Evolutionary conservation across 2,329 filamentous ascomycete species (phyloP).

Genomic region (Cercospora brassicicola): DNA sequence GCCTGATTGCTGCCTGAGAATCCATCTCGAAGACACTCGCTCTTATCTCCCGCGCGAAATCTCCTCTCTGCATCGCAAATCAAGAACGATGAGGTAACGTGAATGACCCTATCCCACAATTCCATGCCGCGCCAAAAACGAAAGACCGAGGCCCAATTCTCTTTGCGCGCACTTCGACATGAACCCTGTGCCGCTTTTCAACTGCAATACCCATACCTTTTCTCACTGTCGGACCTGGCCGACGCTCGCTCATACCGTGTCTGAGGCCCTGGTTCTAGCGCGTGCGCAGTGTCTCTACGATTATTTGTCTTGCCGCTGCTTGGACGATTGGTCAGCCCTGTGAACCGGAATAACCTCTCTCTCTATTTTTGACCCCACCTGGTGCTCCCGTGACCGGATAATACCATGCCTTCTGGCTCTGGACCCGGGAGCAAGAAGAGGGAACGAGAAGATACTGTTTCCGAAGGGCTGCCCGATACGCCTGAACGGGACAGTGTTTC

Average conservation of each 20-base stretch:
- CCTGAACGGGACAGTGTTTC: slow-evolving; percentile 7
- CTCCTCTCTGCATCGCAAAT: not conserved
- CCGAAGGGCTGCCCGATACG: not conserved
- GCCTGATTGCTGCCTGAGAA: slow-evolving; percentile 1
- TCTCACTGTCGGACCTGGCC: slow-evolving; percentile 12
- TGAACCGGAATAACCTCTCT: not conserved
- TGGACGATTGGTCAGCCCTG: not conserved
- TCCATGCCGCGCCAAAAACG: not conserved
- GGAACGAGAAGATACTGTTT: slow-evolving; percentile 19
- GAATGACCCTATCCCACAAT: not conserved
- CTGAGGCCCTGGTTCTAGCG: not conserved
- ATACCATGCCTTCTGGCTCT: slow-evolving; percentile 12
- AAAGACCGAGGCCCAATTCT: not conserved
- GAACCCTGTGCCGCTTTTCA: not conserved
- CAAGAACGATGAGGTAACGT: not conserved
- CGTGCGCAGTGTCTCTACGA: not conserved
- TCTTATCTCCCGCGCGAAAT: slow-evolving; percentile 2
- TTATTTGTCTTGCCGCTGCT: not conserved
- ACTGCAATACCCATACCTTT: not conserved
- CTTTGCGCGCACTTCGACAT: not conserved
- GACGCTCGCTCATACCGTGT: slow-evolving; percentile 2
- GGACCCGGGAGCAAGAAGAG: slow-evolving; percentile 21
- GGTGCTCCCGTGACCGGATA: not conserved
- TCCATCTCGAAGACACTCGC: not conserved
- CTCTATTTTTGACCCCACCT: slow-evolving; percentile 4